Percentiles rank a stretch among this genome's conserved stretches.
phyloP scores from a whole-genome alignment of 805 yeast genomes.

The Ogataea methanolica region DNA sequence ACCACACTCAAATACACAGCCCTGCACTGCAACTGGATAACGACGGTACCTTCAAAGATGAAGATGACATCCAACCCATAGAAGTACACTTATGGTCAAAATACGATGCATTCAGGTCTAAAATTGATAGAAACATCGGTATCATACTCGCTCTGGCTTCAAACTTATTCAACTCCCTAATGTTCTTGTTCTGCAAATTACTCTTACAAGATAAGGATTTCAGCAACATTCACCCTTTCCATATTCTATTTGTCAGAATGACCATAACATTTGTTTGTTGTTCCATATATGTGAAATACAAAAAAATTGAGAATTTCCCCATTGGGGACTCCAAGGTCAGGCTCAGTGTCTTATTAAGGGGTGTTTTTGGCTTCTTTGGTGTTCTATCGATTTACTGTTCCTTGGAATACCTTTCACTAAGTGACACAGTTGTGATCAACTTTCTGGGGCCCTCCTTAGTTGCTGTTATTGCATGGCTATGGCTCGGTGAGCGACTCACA shows the following conservation, averaged over 20 bases:
- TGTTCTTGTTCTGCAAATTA: constrained; percentile 65
- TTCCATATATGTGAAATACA: constrained; percentile 35
- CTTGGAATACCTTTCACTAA: constrained; percentile 59
- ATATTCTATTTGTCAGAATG: constrained; percentile 69
- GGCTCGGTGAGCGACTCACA: constrained; percentile 60
- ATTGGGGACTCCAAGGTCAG: constrained; percentile 7
- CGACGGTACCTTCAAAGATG: too few species aligned
- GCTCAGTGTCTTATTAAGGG: constrained; percentile 35
- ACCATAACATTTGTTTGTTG: constrained; percentile 55
- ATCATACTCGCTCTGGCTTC: constrained; percentile 48
- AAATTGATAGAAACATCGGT: constrained; percentile 39
- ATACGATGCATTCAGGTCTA: not conserved
- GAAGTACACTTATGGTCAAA: too few species aligned
- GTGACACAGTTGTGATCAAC: constrained; percentile 75
- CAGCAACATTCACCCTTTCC: constrained; percentile 50
- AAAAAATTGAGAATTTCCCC: constrained; percentile 11
- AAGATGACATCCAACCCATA: too few species aligned
- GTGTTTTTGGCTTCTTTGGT: constrained; percentile 65
- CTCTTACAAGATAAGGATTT: constrained; percentile 57
- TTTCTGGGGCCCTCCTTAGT: constrained; percentile 73
- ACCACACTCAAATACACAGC: too few species aligned
- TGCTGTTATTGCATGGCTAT: constrained; percentile 60
- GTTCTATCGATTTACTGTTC: constrained; percentile 71
- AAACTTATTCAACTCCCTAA: constrained; percentile 64
- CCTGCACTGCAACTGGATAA: too few species aligned